These are phyloP conservation scores for Podaxis sp. DNA, from an alignment of 768 basidiomycete genomes.

Conservation along the genomic window DNA sequence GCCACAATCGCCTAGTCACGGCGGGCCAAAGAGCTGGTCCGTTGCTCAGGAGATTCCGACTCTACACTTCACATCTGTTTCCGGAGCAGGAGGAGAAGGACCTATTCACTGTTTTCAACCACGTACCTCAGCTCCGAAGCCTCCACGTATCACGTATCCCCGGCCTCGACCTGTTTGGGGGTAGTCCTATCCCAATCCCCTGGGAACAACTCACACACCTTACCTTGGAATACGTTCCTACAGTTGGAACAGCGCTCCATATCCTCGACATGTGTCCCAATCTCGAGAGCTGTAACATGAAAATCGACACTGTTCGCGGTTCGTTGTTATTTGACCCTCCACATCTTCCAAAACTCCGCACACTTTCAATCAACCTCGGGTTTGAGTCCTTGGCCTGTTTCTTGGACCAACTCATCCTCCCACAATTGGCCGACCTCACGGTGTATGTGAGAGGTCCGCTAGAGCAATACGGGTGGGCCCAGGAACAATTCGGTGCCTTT, in stretches of 20 bases:
- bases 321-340: slow-evolving; percentile 23
- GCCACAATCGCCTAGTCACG: slow-evolving; percentile 24
- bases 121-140: slow-evolving; percentile 28
- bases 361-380: slow-evolving; percentile 31
- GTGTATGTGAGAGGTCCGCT: slow-evolving; percentile 29
- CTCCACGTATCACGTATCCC: slow-evolving; percentile 33
- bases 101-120: slow-evolving; percentile 30
- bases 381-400: slow-evolving; percentile 29
- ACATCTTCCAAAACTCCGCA: slow-evolving; percentile 24
- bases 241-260: slow-evolving; percentile 27
- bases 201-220: slow-evolving; percentile 31
- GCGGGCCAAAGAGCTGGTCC: slow-evolving; percentile 26
- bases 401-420: slow-evolving; percentile 28
- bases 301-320: slow-evolving; percentile 29
- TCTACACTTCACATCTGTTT: slow-evolving; percentile 27
- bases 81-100: slow-evolving; percentile 31
- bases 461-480: slow-evolving; percentile 33
- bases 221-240: slow-evolving; percentile 27
- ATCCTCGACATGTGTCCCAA: slow-evolving; percentile 29
- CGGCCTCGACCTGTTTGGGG: slow-evolving; percentile 25
- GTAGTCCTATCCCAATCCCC: slow-evolving; percentile 27
- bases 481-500: slow-evolving; percentile 29
- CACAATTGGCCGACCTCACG: slow-evolving; percentile 25
- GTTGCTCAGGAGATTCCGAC: slow-evolving; percentile 29
- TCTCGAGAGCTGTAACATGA: slow-evolving; percentile 27